A percentile compares a stretch with the other conserved stretches of the same genome.
Evolutionary conservation across 257 asterid species (phyloP).

Genomic region (Marsdenia floribunda): DNA sequence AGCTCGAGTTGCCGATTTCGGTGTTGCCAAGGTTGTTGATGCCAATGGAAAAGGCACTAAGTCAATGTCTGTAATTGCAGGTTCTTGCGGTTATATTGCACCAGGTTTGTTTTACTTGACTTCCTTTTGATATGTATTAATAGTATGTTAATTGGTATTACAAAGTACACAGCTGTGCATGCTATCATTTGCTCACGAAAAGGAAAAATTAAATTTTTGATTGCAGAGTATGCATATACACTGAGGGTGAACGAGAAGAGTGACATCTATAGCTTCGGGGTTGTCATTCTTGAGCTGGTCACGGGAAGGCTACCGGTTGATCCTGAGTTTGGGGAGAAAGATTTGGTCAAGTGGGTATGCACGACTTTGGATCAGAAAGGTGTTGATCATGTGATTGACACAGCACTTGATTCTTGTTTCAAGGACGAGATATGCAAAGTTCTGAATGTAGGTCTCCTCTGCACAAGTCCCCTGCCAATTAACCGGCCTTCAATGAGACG

Average conservation of each 20-base stretch:
- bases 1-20: slow-evolving; percentile 91
- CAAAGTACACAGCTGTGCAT: not conserved
- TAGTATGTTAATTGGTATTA: too few relatives aligned
- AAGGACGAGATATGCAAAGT: slow-evolving; percentile 78
- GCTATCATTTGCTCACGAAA: not conserved
- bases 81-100: slow-evolving; percentile 95
- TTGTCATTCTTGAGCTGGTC: slow-evolving; percentile 73
- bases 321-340: slow-evolving; percentile 91
- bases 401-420: slow-evolving; percentile 76
- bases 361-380: slow-evolving; percentile 80
- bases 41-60: slow-evolving; percentile 49
- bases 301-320: slow-evolving; percentile 74
- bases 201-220: not conserved
- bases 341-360: slow-evolving; percentile 93
- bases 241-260: slow-evolving; percentile 94
- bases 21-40: slow-evolving; percentile 85
- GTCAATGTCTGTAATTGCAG: slow-evolving; percentile 97
- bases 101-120: slow-evolving; percentile 51
- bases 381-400: slow-evolving; percentile 63
- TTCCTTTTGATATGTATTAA: not conserved
- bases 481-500: slow-evolving; percentile 97
- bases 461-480: slow-evolving; percentile 90
- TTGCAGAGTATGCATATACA: slow-evolving; percentile 88
- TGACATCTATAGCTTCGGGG: slow-evolving; percentile 88
- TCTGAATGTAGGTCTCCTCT: slow-evolving; percentile 77